Base-by-base conservation (phyloP, 2,329 filamentous ascomycete genomes). In the Hysterium pulicare region DNA sequence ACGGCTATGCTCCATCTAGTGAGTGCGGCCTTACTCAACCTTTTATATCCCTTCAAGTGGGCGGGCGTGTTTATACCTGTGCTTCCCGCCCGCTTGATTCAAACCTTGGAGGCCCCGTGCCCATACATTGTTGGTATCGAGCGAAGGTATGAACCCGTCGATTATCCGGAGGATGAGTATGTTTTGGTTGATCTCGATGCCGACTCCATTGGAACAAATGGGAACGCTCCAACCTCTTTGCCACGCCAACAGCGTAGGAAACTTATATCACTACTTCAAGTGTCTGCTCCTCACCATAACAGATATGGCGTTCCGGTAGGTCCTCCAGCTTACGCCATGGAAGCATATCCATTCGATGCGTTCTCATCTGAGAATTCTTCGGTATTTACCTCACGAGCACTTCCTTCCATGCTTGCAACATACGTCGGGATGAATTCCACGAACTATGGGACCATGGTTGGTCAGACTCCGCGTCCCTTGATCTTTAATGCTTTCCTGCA, bases 81-180 rank as follows among this genome's bases (percentile, higher is more conserved):
- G 24, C 77, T 98, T 7, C 91, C 91, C 5, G 87, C 89, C 7
- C 82, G 91, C 26, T 74, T 98, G 17, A 77, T 98, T 8, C 90
- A 93, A 40, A 91, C 90, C 2, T 77, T 98, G 15, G 93, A 97
- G 57, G 91, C 91, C 1, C 91, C 91, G 2, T 97, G 93, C 56
- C 93, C 93, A 0, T 98, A 97, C 58, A 95, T 98, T 52, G 89
- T 97, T 33, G 93, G 93, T 37, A 88, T 98, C 44, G 93, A 98
- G 70, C 81, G 90, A 52, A 82, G 90, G 44, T 97, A 97, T 62
- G 88, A 94, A 55, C 82, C 82, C 44, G 80, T 90, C 35, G 84
- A 90, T 54, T 78, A 97, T 32, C 93, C 93, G 0, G 89, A 95
- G 5, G 93, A 97, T 57, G 93, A 97, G 61, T 97, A 91, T 64